phyloP scores from a whole-genome alignment of 2,329 filamentous ascomycete species.

The Sarocladium brachiariae region DNA sequence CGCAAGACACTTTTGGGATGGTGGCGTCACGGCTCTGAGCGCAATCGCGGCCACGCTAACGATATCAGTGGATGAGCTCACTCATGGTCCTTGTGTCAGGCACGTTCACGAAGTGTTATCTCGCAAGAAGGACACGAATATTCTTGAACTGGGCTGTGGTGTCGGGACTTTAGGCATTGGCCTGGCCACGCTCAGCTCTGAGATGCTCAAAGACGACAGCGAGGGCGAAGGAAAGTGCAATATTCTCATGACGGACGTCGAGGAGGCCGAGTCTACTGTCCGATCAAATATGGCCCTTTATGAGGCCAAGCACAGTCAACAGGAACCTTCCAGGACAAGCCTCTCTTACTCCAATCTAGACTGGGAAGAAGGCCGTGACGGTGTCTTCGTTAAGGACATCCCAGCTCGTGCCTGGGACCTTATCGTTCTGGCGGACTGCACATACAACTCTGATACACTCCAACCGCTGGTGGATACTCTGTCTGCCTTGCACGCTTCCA shows the following conservation, averaged over 20 bases:
- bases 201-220: slow-evolving; percentile 9
- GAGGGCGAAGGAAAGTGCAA: neutral
- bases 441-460: slow-evolving; percentile 52
- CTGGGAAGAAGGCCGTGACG: slow-evolving; percentile 45
- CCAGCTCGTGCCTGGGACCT: slow-evolving; percentile 42
- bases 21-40: slow-evolving; percentile 39
- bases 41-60: slow-evolving; percentile 24
- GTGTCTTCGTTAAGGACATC: slow-evolving; percentile 35
- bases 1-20: slow-evolving; percentile 54
- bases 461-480: slow-evolving; percentile 47
- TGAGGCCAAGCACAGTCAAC: slow-evolving; percentile 12
- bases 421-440: slow-evolving; percentile 52
- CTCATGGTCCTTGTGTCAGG: slow-evolving; percentile 21
- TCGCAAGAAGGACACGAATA: slow-evolving; percentile 24
- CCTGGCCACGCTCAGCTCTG: slow-evolving; percentile 30
- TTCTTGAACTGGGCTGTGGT: slow-evolving; percentile 51
- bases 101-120: slow-evolving; percentile 24
- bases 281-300: slow-evolving; percentile 37
- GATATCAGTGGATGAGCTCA: slow-evolving; percentile 20
- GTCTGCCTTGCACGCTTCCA: slow-evolving; percentile 38
- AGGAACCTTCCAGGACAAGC: slow-evolving; percentile 10
- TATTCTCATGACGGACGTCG: slow-evolving; percentile 48
- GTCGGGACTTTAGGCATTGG: slow-evolving; percentile 50
- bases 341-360: slow-evolving; percentile 49
- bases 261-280: slow-evolving; percentile 45